A percentile compares a stretch with the other conserved stretches of the same genome.
phyloP scores from a whole-genome alignment of 257 asterid species.

The Salvia miltiorrhiza region DNA sequence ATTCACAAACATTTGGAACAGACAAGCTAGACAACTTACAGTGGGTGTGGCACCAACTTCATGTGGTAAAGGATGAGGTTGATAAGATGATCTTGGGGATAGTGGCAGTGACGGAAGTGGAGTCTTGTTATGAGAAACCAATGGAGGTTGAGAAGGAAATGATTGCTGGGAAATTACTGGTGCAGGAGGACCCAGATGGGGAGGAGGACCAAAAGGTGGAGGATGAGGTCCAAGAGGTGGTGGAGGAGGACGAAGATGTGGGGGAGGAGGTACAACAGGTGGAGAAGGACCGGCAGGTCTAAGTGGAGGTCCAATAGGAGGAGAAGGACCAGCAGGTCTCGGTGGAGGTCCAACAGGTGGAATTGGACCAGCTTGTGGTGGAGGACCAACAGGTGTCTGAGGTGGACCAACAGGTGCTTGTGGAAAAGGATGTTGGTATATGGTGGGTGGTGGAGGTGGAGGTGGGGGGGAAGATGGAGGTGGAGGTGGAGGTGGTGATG shows the following conservation, averaged over 20 bases:
- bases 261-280: slow-evolving; percentile 30
- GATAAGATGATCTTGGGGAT: slow-evolving; percentile 38
- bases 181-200: slow-evolving; percentile 26
- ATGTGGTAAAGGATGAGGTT: slow-evolving; percentile 39
- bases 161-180: slow-evolving; percentile 47
- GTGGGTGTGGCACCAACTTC: slow-evolving; percentile 42
- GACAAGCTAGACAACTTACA: slow-evolving; percentile 49
- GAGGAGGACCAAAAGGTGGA: slow-evolving; percentile 21
- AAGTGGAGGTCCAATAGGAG: slow-evolving; percentile 27
- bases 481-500: slow-evolving; percentile 40
- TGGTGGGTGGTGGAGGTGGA: slow-evolving; percentile 41
- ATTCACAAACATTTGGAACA: slow-evolving; percentile 13
- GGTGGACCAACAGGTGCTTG: slow-evolving; percentile 38
- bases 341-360: slow-evolving; percentile 22
- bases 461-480: slow-evolving; percentile 39
- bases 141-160: slow-evolving; percentile 45
- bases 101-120: slow-evolving; percentile 36
- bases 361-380: slow-evolving; percentile 15
- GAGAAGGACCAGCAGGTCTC: slow-evolving; percentile 18
- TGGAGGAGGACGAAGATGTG: slow-evolving; percentile 26
- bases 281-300: slow-evolving; percentile 26
- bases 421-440: slow-evolving; percentile 2
- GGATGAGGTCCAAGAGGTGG: slow-evolving; percentile 17
- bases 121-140: slow-evolving; percentile 39
- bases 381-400: slow-evolving; percentile 42